A percentile compares a stretch with the other conserved stretches of the same genome.
phyloP scores from a whole-genome alignment of 305 asterid genomes.

The Plantago coronopus region DNA sequence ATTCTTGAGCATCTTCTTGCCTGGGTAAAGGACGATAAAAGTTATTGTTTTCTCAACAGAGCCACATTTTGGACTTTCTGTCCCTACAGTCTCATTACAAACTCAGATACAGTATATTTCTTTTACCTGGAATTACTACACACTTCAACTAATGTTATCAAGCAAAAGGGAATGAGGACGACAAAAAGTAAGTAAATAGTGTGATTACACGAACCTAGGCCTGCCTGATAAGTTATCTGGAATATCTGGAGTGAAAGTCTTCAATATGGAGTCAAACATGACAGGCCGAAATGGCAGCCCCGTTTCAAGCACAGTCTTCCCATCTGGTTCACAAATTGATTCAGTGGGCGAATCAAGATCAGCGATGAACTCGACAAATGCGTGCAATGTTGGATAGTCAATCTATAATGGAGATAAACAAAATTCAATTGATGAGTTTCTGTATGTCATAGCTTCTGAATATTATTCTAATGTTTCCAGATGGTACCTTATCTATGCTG shows the following conservation, averaged over 20 bases:
- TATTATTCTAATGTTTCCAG: constrained; percentile 19
- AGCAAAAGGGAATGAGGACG: constrained; percentile 8
- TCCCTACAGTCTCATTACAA: background rate
- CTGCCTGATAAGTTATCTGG: constrained; percentile 65
- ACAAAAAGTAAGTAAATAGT: constrained; percentile 15
- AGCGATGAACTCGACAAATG: constrained; percentile 77
- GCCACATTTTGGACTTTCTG: background rate
- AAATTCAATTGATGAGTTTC: constrained; percentile 28
- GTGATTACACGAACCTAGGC: constrained; percentile 51
- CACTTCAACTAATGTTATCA: background rate
- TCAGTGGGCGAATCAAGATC: constrained; percentile 49
- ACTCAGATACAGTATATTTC: background rate
- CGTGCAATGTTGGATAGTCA: constrained; percentile 68
- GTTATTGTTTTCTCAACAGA: constrained; percentile 2
- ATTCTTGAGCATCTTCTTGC: constrained; percentile 95
- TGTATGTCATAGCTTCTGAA: constrained; percentile 19
- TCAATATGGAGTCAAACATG: constrained; percentile 71
- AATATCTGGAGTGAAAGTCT: constrained; percentile 74
- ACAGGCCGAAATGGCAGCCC: constrained; percentile 68
- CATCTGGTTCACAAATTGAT: constrained; percentile 46
- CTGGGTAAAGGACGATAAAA: constrained; percentile 28
- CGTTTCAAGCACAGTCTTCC: constrained; percentile 39
- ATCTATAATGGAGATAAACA: constrained; percentile 41
- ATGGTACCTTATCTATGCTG: constrained; percentile 56
- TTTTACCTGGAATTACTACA: too few relatives aligned